A percentile compares a stretch with the other conserved stretches of the same genome.
Conservation (phyloP, 257 asterid species). For the Rhazya stricta region DNA sequence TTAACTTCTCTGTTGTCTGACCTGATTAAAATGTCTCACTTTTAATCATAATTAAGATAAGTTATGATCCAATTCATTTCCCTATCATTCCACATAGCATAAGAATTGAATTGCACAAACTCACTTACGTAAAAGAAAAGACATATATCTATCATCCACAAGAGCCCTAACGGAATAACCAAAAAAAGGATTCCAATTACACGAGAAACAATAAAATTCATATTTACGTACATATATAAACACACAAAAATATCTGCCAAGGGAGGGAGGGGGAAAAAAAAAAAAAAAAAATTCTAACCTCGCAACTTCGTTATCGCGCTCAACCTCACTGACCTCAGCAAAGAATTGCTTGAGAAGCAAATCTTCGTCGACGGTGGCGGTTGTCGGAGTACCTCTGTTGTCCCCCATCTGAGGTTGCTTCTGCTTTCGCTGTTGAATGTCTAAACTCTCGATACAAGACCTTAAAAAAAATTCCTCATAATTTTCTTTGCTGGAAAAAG, state of each 20-base stretch:
- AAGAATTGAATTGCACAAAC: background rate
- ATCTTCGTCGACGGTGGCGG: constrained; percentile 48
- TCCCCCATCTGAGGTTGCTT: constrained; percentile 51
- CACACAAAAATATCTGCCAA: background rate
- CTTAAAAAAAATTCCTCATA: background rate
- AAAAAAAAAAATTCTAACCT: constrained; percentile 40
- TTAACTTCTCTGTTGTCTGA: background rate
- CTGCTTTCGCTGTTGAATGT: background rate
- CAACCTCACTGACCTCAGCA: constrained; percentile 96
- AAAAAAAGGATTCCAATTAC: background rate
- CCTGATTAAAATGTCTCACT: background rate
- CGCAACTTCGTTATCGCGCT: constrained; percentile 89
- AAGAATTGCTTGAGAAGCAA: constrained; percentile 78
- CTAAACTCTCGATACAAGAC: background rate
- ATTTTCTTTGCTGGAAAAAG: background rate
- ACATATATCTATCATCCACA: background rate
- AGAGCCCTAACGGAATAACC: background rate
- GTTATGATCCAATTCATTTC: background rate
- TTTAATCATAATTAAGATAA: background rate
- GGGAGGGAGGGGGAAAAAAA: too few relatives aligned
- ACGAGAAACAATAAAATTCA: background rate
- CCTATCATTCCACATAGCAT: background rate
- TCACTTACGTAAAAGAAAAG: background rate
- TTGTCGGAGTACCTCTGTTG: constrained; percentile 33
- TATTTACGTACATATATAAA: background rate